A percentile compares a stretch with the other conserved stretches of the same genome.
Evolutionary conservation across 345 rosid species (phyloP).

Genomic region (Mercurialis annua): DNA sequence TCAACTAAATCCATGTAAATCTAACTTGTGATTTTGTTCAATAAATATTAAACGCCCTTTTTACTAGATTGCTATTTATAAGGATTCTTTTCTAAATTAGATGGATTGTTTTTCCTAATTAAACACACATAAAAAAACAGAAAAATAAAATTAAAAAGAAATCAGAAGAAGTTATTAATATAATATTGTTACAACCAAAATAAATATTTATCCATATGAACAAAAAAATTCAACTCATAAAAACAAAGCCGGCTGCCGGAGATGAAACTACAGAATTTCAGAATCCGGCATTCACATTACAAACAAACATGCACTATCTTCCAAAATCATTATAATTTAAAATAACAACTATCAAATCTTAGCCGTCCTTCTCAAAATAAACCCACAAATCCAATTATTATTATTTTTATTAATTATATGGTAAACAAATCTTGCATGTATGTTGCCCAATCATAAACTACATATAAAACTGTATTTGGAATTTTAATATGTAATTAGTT

Average conservation of each 20-base stretch:
- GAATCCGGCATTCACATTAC: neutral
- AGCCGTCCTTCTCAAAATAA: slow-evolving; percentile 10
- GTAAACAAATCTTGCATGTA: neutral
- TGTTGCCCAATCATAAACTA: too few relatives aligned
- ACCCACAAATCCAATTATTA: neutral
- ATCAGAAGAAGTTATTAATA: neutral
- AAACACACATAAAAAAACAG: neutral
- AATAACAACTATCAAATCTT: neutral
- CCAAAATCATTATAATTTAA: neutral
- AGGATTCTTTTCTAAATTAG: too few relatives aligned
- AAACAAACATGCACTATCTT: neutral
- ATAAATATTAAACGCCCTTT: too few relatives aligned
- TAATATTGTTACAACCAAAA: neutral
- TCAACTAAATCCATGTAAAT: neutral
- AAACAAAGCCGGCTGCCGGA: neutral
- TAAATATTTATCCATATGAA: neutral
- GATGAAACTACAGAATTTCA: too few relatives aligned
- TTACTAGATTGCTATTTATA: too few relatives aligned
- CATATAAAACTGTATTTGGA: too few relatives aligned
- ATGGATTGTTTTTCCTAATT: neutral
- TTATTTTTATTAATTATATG: neutral
- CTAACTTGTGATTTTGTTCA: neutral
- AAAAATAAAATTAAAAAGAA: neutral
- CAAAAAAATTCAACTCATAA: neutral
- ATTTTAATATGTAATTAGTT: too few relatives aligned